These are phyloP conservation scores for Hypholoma fasciculare DNA, from an alignment of 768 basidiomycete species.

Conservation along the genomic window DNA sequence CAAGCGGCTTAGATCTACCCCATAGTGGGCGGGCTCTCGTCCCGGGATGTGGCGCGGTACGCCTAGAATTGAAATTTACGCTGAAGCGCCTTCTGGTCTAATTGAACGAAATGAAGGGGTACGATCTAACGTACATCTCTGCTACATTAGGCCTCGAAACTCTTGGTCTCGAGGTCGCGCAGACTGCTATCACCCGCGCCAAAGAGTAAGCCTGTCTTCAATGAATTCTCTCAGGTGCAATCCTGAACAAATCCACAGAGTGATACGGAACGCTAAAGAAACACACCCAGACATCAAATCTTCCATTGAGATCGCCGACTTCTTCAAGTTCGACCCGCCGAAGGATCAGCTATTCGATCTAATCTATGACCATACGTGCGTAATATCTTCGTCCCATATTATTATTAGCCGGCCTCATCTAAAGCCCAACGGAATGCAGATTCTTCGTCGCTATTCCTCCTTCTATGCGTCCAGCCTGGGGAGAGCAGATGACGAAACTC, in stretches of 20 bases:
- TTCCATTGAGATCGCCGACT: constrained; percentile 46
- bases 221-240: background rate
- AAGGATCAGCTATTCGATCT: constrained; percentile 48
- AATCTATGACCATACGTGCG: constrained; percentile 67
- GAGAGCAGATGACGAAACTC: constrained; percentile 50
- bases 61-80: background rate
- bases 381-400: constrained; percentile 2
- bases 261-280: constrained; percentile 16
- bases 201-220: constrained; percentile 30
- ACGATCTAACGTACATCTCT: constrained; percentile 60
- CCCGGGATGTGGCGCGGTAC: constrained; percentile 50
- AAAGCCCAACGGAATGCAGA: constrained; percentile 25
- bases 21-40: constrained; percentile 29
- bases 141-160: constrained; percentile 45
- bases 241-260: background rate
- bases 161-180: constrained; percentile 56
- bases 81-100: background rate
- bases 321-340: constrained; percentile 47
- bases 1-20: constrained; percentile 44
- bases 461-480: constrained; percentile 53
- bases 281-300: constrained; percentile 28
- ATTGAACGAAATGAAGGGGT: constrained; percentile 43
- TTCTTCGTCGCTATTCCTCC: constrained; percentile 78
- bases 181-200: constrained; percentile 51
- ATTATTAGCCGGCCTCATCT: background rate